phyloP scores from a whole-genome alignment of 2,329 filamentous ascomycete genomes.

The Aspergillus terreus region DNA sequence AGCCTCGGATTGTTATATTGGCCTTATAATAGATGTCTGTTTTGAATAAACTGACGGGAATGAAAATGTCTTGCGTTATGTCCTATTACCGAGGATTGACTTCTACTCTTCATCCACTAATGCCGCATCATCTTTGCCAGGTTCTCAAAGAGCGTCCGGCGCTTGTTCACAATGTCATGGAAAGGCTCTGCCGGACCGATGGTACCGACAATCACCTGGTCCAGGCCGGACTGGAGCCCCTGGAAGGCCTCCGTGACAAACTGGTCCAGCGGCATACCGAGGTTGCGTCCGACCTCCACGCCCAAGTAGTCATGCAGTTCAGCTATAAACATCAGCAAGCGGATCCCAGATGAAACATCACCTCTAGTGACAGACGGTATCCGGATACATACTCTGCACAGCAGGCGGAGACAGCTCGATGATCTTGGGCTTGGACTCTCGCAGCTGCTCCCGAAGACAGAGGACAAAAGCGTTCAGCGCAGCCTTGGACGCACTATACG shows the following conservation, averaged over 20 bases:
- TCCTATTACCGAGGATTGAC: no score
- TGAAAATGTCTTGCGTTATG: no score
- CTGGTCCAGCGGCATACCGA: constrained; percentile 49
- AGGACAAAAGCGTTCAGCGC: constrained; percentile 50
- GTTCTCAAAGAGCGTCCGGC: constrained; percentile 17
- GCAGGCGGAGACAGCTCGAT: constrained; percentile 48
- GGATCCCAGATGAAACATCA: not conserved
- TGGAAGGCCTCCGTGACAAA: constrained; percentile 47
- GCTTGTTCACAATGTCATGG: constrained; percentile 29
- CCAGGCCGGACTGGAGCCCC: constrained; percentile 39
- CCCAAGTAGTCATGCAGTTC: constrained; percentile 51
- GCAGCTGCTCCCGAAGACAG: constrained; percentile 44
- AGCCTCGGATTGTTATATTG: no score
- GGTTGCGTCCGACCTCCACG: constrained; percentile 35
- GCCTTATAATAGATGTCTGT: no score
- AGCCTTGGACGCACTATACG: constrained; percentile 54
- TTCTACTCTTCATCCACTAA: not conserved
- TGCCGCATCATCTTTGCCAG: constrained; percentile 6
- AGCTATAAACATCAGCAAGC: constrained; percentile 24
- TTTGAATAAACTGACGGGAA: no score
- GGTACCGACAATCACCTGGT: constrained; percentile 40
- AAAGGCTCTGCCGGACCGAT: constrained; percentile 27
- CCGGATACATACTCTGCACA: constrained; percentile 31
- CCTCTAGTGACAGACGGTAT: not conserved
- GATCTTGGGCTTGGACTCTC: constrained; percentile 34